Percentiles rank a stretch among this genome's conserved stretches.
Conservation (phyloP, 345 rosid species). For the Geranium brycei region DNA sequence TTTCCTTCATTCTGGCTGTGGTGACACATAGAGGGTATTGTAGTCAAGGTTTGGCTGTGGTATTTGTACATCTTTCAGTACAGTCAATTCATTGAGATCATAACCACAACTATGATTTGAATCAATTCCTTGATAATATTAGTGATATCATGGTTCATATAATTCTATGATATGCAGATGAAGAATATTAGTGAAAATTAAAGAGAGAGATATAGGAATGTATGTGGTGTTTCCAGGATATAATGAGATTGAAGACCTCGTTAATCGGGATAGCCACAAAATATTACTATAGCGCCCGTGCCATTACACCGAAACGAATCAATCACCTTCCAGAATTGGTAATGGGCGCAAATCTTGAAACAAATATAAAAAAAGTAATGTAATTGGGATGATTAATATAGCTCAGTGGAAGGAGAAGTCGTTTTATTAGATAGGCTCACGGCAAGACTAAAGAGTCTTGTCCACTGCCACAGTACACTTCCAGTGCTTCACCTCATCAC, state of each 20-base stretch:
- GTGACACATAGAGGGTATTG: too few species aligned
- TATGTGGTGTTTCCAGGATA: constrained; percentile 85
- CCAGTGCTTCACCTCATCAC: constrained; percentile 59
- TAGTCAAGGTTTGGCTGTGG: too few species aligned
- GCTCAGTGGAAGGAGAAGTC: constrained; percentile 99
- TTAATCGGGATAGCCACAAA: constrained; percentile 71
- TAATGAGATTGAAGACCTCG: constrained; percentile 21
- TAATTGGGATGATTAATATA: not conserved
- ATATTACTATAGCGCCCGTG: constrained; percentile 51
- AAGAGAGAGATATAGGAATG: constrained; percentile 7
- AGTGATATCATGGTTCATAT: too few species aligned
- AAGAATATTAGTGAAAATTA: too few species aligned
- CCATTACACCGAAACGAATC: constrained; percentile 85
- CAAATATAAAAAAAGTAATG: too few species aligned
- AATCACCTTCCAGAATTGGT: constrained; percentile 76
- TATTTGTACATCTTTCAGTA: too few species aligned
- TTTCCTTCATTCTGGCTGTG: too few species aligned
- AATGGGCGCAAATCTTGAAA: constrained; percentile 43
- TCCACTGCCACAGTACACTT: constrained; percentile 60
- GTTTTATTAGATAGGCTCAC: constrained; percentile 64
- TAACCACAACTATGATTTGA: too few species aligned
- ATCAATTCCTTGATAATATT: too few species aligned
- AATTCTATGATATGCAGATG: too few species aligned
- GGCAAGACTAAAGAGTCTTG: constrained; percentile 33
- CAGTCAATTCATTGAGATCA: too few species aligned